Base-by-base conservation (phyloP, 305 asterid genomes). In the Striga hermonthica region DNA sequence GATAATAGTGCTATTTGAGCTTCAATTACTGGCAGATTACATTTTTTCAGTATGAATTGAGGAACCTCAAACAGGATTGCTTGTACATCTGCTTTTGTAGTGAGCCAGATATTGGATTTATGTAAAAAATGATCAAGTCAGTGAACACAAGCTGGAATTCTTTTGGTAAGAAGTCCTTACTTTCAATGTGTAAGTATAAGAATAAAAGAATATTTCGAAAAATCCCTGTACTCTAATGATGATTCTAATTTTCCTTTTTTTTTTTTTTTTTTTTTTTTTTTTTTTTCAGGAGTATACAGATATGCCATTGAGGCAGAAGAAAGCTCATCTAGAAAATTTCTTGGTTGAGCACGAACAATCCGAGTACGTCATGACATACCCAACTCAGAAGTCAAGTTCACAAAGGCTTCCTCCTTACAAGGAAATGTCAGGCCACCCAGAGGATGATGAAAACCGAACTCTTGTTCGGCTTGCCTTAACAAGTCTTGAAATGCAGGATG, bases 401-500 rank as follows among this genome's bases (percentile, higher is more conserved):
- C 6, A n/a, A 43, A 43, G 49, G 49, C 49, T 43, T 43, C 77
- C 64, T 78, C 82, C 45, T 44, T 66, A 36, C 81, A 78, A 3
- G 78, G 80, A 14, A 82, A 48, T 14, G 78, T 74, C 7, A 78
- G 79, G n/a, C 49, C 49, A 38, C 79, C 75, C 60, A 38, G 62
- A 7, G 73, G 76, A 73, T 63, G 72, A 59, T 74, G 63, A 75
- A 75, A 78, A 45, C 74, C 79, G 31, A 73, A 71, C 69, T 77
- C 81, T 58, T 70, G 74, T 44, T 75, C 76, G 0, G 73, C 77
- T 64, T 62, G 71, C 9, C 71, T 55, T 53, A 74, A 62, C 40
- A 74, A 31, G 41, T 69, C 77, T 68, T 74, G 81, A 68, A 78
- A 78, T 16, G 63, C 73, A 22, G 81, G 84, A 70, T 76, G 77